A percentile compares a stretch with the other conserved stretches of the same genome.
These are phyloP conservation scores for Silene uniflora DNA, from an alignment of 148 eudicot genomes.

Conservation along the genomic window DNA sequence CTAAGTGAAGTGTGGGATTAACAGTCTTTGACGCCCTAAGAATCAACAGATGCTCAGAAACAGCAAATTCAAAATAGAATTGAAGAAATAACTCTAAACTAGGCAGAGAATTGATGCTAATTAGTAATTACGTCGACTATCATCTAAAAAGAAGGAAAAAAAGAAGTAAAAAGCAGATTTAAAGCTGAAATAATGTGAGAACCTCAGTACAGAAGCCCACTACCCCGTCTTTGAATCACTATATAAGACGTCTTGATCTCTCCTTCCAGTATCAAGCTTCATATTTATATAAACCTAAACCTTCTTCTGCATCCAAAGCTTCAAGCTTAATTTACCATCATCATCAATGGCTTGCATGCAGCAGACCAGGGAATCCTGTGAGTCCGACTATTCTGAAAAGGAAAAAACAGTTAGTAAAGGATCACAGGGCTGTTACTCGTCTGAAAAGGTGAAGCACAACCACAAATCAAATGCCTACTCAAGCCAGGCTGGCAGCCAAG, in stretches of 20 bases:
- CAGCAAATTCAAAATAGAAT: neutral
- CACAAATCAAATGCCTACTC: conserved; percentile 14
- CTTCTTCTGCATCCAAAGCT: neutral
- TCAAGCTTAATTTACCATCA: neutral
- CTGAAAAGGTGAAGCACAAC: conserved; percentile 5
- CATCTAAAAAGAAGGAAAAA: neutral
- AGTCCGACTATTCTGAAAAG: conserved; percentile 14
- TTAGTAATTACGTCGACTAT: neutral
- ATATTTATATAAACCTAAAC: neutral
- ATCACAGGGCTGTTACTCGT: conserved; percentile 10
- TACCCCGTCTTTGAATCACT: neutral
- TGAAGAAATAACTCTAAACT: neutral
- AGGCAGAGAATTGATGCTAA: conserved; percentile 9
- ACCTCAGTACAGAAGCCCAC: conserved; percentile 1
- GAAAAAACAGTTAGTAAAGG: conserved; percentile 1
- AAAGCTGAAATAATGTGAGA: conserved; percentile 12
- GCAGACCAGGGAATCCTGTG: conserved; percentile 22
- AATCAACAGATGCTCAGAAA: neutral
- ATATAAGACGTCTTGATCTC: conserved; percentile 9
- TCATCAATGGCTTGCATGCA: conserved; percentile 27
- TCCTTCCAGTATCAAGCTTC: conserved; percentile 17
- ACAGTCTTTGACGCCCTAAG: neutral
- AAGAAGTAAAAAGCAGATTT: conserved; percentile 17
- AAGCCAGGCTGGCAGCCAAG: conserved; percentile 16
- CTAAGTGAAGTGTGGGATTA: neutral